Conservation (phyloP, 2,329 filamentous ascomycete species). For the Fusarium agapanthi region DNA sequence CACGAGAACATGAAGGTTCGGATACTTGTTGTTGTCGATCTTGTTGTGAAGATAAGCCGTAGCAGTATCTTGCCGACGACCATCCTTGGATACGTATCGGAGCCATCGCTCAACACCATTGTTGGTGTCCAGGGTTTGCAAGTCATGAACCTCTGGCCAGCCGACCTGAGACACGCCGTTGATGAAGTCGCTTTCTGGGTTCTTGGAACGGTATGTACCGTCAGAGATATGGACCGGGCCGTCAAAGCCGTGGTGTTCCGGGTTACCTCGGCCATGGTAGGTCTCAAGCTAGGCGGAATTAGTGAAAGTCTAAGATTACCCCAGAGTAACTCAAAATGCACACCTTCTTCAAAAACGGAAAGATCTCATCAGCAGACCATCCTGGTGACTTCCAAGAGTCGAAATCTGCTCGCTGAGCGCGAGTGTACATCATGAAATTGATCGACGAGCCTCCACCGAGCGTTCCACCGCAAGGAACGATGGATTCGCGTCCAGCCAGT, state of each 20-base stretch:
- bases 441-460: conserved; percentile 47
- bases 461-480: conserved; percentile 41
- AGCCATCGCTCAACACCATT: conserved; percentile 45
- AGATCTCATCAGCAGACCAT: conserved; percentile 46
- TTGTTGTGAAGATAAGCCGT: conserved; percentile 55
- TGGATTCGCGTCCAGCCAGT: conserved; percentile 36
- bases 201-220: conserved; percentile 54
- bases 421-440: conserved; percentile 47
- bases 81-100: conserved; percentile 56
- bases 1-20: conserved; percentile 67
- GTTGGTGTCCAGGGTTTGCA: conserved; percentile 58
- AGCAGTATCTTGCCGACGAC: conserved; percentile 66
- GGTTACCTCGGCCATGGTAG: conserved; percentile 57
- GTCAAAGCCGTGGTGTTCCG: conserved; percentile 58
- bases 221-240: conserved; percentile 66
- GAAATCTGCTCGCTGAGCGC: conserved; percentile 45
- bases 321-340: neutral
- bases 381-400: conserved; percentile 48
- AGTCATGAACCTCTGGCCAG: conserved; percentile 60
- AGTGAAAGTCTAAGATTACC: neutral
- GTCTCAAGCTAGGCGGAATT: conserved; percentile 58
- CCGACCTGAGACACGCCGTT: conserved; percentile 57
- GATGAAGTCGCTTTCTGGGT: conserved; percentile 59
- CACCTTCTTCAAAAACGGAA: conserved; percentile 47
- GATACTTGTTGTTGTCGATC: conserved; percentile 50